Percentiles rank a stretch among this genome's conserved stretches.
Evolutionary conservation across 1,139 yeast species (phyloP).

Genomic region (Suhomyces taliae): DNA sequence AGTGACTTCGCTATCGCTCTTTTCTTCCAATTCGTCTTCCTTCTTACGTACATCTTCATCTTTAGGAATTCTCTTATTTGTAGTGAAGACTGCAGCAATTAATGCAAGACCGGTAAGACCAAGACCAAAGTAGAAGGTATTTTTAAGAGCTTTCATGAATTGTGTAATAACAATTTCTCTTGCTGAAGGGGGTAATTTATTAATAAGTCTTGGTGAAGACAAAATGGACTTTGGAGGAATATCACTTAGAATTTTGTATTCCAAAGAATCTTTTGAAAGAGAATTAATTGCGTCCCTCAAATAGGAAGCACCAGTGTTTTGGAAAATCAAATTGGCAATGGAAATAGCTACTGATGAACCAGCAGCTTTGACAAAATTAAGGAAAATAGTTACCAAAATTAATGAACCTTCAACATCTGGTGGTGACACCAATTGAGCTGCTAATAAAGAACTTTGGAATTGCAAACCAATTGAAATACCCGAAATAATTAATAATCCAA

Average conservation of each 20-base stretch:
- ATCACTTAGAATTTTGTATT: slow-evolving; percentile 17
- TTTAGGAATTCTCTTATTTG: slow-evolving; percentile 42
- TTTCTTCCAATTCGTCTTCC: slow-evolving; percentile 11
- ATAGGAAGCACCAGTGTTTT: slow-evolving; percentile 26
- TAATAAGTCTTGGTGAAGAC: slow-evolving; percentile 31
- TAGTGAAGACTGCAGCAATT: slow-evolving; percentile 20
- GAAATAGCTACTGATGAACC: slow-evolving; percentile 53
- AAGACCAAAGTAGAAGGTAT: slow-evolving; percentile 42
- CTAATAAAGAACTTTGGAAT: slow-evolving; percentile 52
- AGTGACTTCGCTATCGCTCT: neutral
- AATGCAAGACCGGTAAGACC: slow-evolving; percentile 32
- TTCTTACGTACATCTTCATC: slow-evolving; percentile 25
- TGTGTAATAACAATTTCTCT: slow-evolving; percentile 26
- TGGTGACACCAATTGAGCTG: slow-evolving; percentile 59
- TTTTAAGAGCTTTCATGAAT: slow-evolving; percentile 39
- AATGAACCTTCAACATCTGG: slow-evolving; percentile 47
- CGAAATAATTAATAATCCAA: slow-evolving; percentile 54
- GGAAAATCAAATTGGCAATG: slow-evolving; percentile 49
- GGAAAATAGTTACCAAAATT: slow-evolving; percentile 49
- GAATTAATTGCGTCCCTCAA: slow-evolving; percentile 17
- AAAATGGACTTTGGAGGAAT: slow-evolving; percentile 24
- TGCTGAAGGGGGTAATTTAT: slow-evolving; percentile 24
- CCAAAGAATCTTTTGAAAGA: slow-evolving; percentile 18
- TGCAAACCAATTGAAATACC: slow-evolving; percentile 58
- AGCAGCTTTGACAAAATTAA: slow-evolving; percentile 46